These are phyloP conservation scores for Alnus rubra DNA, from an alignment of 306 rosid genomes.

Conservation along the genomic window DNA sequence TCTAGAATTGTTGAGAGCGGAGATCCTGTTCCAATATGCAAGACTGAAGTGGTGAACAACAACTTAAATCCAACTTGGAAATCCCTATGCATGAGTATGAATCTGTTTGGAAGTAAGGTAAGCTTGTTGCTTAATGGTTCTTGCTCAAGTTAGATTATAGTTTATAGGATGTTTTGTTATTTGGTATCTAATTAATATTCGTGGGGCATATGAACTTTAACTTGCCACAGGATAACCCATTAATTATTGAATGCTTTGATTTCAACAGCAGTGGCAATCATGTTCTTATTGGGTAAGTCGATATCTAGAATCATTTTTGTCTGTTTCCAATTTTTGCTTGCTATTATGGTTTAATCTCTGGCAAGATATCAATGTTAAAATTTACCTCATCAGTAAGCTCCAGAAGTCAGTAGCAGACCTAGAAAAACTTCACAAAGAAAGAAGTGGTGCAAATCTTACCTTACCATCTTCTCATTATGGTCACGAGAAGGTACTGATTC, in stretches of 20 bases:
- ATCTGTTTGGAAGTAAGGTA: slow-evolving; percentile 81
- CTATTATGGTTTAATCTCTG: neutral
- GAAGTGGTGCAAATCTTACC: slow-evolving; percentile 46
- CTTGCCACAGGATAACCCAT: slow-evolving; percentile 66
- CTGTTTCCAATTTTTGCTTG: neutral
- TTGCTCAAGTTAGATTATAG: neutral
- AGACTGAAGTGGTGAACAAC: slow-evolving; percentile 76
- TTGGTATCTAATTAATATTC: slow-evolving; percentile 11
- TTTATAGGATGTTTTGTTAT: neutral
- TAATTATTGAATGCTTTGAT: slow-evolving; percentile 86
- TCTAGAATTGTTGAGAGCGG: slow-evolving; percentile 82
- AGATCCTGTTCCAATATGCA: slow-evolving; percentile 77
- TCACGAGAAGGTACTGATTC: slow-evolving; percentile 58
- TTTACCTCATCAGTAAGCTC: slow-evolving; percentile 50
- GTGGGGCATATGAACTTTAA: neutral
- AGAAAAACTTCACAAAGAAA: slow-evolving; percentile 55
- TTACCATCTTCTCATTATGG: slow-evolving; percentile 43
- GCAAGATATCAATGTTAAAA: neutral
- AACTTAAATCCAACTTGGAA: slow-evolving; percentile 82
- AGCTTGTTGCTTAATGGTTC: slow-evolving; percentile 14
- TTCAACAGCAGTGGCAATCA: slow-evolving; percentile 81
- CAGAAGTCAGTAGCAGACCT: slow-evolving; percentile 69
- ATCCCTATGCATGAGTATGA: slow-evolving; percentile 55
- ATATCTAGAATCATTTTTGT: slow-evolving; percentile 13
- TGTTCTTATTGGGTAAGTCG: slow-evolving; percentile 68